Percentiles rank a stretch among this genome's conserved stretches.
These are phyloP conservation scores for Populus deltoides DNA, from an alignment of 345 rosid species.

Conservation along the genomic window DNA sequence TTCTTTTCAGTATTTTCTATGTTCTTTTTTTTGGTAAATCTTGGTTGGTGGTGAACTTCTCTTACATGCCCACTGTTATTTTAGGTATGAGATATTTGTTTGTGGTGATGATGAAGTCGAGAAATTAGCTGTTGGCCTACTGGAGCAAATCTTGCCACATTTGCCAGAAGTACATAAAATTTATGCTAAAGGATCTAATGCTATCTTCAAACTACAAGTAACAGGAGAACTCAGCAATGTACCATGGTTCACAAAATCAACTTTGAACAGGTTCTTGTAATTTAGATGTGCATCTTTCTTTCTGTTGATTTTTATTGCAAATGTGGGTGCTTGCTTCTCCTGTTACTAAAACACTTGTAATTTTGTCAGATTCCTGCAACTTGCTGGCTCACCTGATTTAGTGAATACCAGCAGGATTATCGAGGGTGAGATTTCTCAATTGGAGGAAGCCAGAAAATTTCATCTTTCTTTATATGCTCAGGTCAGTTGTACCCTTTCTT, in stretches of 20 bases:
- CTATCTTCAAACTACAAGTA: conserved; percentile 44
- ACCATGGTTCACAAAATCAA: conserved; percentile 57
- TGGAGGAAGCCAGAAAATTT: conserved; percentile 61
- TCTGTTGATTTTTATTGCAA: background rate
- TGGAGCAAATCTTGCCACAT: conserved; percentile 47
- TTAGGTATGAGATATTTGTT: conserved; percentile 52
- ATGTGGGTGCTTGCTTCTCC: background rate
- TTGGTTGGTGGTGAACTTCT: background rate
- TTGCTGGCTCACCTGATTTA: conserved; percentile 45
- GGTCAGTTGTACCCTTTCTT: conserved; percentile 28
- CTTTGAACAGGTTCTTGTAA: conserved; percentile 43
- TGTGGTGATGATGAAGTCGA: conserved; percentile 40
- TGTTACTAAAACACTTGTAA: background rate
- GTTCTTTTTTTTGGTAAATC: background rate
- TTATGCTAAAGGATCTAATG: conserved; percentile 38
- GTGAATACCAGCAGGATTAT: conserved; percentile 35
- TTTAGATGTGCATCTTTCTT: conserved; percentile 1
- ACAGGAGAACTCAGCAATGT: conserved; percentile 25
- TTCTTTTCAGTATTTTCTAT: background rate
- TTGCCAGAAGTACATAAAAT: conserved; percentile 41
- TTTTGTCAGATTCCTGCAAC: conserved; percentile 40
- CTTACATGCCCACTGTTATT: background rate
- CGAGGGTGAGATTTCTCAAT: conserved; percentile 52
- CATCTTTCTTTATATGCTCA: conserved; percentile 48
- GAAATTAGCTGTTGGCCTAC: conserved; percentile 43